Percentiles rank a stretch among this genome's conserved stretches.
phyloP scores from a whole-genome alignment of 2,329 filamentous ascomycete genomes.

The Neopestalotiopsis sp. region DNA sequence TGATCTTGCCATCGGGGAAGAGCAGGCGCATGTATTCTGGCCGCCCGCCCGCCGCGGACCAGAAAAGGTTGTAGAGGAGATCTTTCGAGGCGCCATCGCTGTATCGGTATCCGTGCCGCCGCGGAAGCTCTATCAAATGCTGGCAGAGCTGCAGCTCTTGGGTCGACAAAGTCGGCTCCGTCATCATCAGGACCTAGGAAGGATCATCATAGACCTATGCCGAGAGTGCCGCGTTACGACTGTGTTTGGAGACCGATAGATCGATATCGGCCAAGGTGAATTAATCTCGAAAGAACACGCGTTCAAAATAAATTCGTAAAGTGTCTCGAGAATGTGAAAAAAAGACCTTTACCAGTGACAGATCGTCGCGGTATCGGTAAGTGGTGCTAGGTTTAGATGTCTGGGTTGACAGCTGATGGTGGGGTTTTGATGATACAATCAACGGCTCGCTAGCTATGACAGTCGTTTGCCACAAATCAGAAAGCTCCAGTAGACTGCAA shows the following conservation, averaged over 20 bases:
- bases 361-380: background rate
- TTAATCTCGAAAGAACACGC: background rate
- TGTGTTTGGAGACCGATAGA: background rate
- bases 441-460: background rate
- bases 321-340: background rate
- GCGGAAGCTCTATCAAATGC: slow-evolving; percentile 79
- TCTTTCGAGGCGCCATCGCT: slow-evolving; percentile 71
- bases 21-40: slow-evolving; percentile 77
- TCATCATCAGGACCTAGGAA: slow-evolving; percentile 37
- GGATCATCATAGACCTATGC: slow-evolving; percentile 8
- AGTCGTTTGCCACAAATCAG: background rate
- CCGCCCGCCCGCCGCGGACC: slow-evolving; percentile 79
- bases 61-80: slow-evolving; percentile 82
- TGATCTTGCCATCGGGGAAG: slow-evolving; percentile 77
- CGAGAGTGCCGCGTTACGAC: background rate
- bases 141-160: slow-evolving; percentile 85
- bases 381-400: slow-evolving; percentile 1
- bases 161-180: slow-evolving; percentile 60
- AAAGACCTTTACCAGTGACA: background rate
- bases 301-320: background rate
- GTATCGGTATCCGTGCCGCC: slow-evolving; percentile 76
- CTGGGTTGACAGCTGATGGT: slow-evolving; percentile 12
- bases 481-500: background rate
- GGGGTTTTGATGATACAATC: slow-evolving; percentile 3
- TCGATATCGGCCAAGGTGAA: background rate